A percentile compares a stretch with the other conserved stretches of the same genome.
Evolutionary conservation across 495 filamentous ascomycete species (phyloP).

Genomic region (Hypoxylon fragiforme): DNA sequence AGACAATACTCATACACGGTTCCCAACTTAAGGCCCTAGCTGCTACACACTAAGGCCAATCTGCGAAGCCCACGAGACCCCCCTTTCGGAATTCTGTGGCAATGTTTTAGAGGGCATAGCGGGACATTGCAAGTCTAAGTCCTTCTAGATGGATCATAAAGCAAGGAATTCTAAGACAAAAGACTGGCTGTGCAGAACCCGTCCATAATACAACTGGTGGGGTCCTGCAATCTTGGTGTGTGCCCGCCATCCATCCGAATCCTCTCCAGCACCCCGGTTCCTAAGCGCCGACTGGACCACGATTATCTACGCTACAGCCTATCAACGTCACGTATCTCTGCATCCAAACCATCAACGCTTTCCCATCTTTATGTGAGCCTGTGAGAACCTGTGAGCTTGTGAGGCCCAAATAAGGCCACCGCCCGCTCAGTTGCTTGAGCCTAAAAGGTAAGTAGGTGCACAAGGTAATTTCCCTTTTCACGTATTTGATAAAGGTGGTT

Average conservation of each 20-base stretch:
- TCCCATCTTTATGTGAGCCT: constrained; percentile 28
- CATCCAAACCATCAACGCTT: constrained; percentile 38
- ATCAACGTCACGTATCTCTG: constrained; percentile 43
- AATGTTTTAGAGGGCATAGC: constrained; percentile 38
- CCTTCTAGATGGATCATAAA: constrained; percentile 39
- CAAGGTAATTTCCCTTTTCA: constrained; percentile 32
- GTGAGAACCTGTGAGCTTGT: constrained; percentile 24
- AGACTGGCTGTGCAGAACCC: constrained; percentile 48
- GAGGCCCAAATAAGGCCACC: constrained; percentile 34
- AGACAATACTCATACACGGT: constrained; percentile 36
- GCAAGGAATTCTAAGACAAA: constrained; percentile 55
- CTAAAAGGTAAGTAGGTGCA: constrained; percentile 35
- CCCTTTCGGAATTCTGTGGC: constrained; percentile 46
- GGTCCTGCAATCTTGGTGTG: constrained; percentile 44
- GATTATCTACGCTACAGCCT: constrained; percentile 44
- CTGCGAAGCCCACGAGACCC: constrained; percentile 51
- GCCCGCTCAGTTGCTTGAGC: constrained; percentile 38
- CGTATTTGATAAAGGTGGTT: constrained; percentile 31
- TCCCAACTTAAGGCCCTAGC: constrained; percentile 30
- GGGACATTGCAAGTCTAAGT: constrained; percentile 34
- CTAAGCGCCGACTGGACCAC: constrained; percentile 58
- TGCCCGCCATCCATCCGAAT: constrained; percentile 54
- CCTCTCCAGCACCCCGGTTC: constrained; percentile 46
- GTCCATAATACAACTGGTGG: constrained; percentile 50
- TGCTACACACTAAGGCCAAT: constrained; percentile 44